Evolutionary conservation across 768 basidiomycete genomes (phyloP), one percentile per base, ranked within the genome.

Genomic region (Collybia sp.): DNA sequence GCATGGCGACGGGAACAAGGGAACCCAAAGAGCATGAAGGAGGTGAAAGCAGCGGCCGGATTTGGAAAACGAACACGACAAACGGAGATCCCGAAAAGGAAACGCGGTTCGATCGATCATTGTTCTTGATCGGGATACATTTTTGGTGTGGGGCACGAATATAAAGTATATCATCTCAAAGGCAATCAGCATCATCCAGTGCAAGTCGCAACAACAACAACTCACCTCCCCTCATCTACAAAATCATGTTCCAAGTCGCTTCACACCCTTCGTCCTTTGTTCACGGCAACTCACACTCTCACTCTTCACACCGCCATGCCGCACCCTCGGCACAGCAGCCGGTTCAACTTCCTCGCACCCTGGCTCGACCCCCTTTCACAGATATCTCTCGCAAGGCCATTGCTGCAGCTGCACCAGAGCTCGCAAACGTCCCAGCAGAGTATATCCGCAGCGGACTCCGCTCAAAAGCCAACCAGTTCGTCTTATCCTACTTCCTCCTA

Each of bases 311-410:
- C 43, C 65, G 62, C 25, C 65, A 62, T 34, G 45, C 59, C n/a
- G 50, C 60, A 25, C 40, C 60, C 15, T 42, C 54, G 17, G 47
- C 58, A 2, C 46, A 62, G 3, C 18, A 54, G 13, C 47, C 42
- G 32, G 72, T 88, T 10, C 82, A 87, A 54, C 78, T 90, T 17
- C 88, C 86, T n/a, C 77, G 86, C 45, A 79, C 70, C 34, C 80
- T 90, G 42, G 68, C 76, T 30, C 77, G 85, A 10, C 86, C 88
- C 4, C 63, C 71, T 2, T 82, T 76, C 52, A 56, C 68, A 34
- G 77, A 81, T 47, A 74, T 87, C 34, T 71, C 79, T 33, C 66
- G 71, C 39, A 79, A 80, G 34, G 76, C 79, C 33, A 67, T 91
- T 54, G 57, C 70, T 2, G 79, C 82, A n/a, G 73, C 78, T 49